Conservation (phyloP, 2,329 filamentous ascomycete genomes). For the Apiospora koreana region DNA sequence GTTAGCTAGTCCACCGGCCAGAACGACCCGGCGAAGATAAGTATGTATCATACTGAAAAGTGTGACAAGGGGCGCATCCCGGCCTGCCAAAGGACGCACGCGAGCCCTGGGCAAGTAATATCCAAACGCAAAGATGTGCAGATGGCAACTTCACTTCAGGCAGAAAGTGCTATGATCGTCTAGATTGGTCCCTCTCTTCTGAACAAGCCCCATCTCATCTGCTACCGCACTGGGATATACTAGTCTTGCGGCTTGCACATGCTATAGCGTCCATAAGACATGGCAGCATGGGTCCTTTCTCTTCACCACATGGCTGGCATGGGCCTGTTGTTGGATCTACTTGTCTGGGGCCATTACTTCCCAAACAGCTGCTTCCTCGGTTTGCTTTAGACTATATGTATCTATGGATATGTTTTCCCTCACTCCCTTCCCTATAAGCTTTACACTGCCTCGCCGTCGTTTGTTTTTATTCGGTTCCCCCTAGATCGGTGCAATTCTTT, state of each 20-base stretch:
- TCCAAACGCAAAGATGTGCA: background rate
- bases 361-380: background rate
- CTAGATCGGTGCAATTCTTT: background rate
- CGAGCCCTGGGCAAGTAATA: background rate
- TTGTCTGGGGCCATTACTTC: background rate
- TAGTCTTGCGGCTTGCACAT: background rate
- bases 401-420: background rate
- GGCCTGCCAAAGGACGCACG: background rate
- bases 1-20: background rate
- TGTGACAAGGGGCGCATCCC: background rate
- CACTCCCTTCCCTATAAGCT: background rate
- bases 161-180: background rate
- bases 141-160: background rate
- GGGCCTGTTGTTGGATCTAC: background rate
- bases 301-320: slow-evolving; percentile 4
- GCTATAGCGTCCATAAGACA: background rate
- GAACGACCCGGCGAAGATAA: background rate
- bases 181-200: background rate
- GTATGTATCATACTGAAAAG: background rate
- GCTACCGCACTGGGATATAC: background rate
- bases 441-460: background rate
- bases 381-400: slow-evolving; percentile 3
- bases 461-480: background rate
- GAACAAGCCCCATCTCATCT: background rate
- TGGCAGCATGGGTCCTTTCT: background rate